phyloP scores from a whole-genome alignment of 805 yeast genomes.

The Metschnikowia orientalis region DNA sequence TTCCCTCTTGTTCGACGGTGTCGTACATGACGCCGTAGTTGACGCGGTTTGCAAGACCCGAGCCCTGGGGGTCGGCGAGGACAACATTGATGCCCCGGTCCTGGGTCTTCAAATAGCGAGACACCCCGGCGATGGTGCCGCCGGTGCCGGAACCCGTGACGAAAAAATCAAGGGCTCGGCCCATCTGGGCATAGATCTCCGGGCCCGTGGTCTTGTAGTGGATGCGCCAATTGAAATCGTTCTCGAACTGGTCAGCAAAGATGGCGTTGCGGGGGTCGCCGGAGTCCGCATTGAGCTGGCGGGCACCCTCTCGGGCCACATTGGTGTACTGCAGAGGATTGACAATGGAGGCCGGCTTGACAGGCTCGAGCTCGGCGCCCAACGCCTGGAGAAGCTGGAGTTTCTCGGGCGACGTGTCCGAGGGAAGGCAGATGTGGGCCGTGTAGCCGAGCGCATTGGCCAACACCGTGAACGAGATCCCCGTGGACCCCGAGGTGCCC shows the following conservation, averaged over 20 bases:
- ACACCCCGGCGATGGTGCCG: conserved; percentile 28
- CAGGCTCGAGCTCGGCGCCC: conserved; percentile 82
- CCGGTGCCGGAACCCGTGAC: conserved; percentile 96
- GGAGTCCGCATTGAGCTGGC: conserved; percentile 39
- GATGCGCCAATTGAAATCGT: conserved; percentile 80
- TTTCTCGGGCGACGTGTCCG: conserved; percentile 87
- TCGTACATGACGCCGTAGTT: conserved; percentile 94
- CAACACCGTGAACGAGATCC: conserved; percentile 88
- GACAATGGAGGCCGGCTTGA: conserved; percentile 91
- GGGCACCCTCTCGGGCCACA: conserved; percentile 69
- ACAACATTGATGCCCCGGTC: conserved; percentile 45
- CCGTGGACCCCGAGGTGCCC: conserved; percentile 97
- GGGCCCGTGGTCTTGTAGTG: conserved; percentile 89
- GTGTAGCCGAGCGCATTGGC: conserved; percentile 84
- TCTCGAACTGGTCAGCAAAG: conserved; percentile 95
- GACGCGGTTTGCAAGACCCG: conserved; percentile 81
- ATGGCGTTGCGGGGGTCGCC: conserved; percentile 51
- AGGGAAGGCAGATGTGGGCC: conserved; percentile 92
- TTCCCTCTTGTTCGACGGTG: conserved; percentile 82
- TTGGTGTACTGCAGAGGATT: conserved; percentile 93
- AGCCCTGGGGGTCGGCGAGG: conserved; percentile 94
- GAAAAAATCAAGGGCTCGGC: conserved; percentile 63
- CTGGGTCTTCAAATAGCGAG: conserved; percentile 39
- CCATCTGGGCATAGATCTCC: conserved; percentile 76
- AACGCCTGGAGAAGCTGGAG: conserved; percentile 62